These are phyloP conservation scores for Russula brevipes DNA, from an alignment of 768 basidiomycete species.

Conservation along the genomic window DNA sequence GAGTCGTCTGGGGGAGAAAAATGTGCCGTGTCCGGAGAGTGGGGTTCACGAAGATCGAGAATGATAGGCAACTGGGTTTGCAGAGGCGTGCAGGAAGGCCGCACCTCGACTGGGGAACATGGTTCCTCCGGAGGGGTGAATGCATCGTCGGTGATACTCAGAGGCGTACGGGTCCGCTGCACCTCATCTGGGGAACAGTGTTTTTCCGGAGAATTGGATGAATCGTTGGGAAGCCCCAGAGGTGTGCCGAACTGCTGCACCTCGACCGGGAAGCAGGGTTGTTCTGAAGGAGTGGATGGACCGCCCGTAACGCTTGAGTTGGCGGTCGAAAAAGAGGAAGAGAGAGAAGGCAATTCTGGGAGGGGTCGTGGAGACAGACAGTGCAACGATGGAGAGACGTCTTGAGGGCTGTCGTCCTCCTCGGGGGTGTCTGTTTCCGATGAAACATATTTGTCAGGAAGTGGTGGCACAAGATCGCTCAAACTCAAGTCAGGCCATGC, in stretches of 20 bases:
- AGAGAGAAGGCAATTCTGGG: conserved; percentile 24
- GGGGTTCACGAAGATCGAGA: conserved; percentile 22
- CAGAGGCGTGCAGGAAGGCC: not conserved
- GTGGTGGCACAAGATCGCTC: conserved; percentile 9
- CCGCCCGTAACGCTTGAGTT: conserved; percentile 5
- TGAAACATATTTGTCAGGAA: conserved; percentile 1
- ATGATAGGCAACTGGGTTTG: not conserved
- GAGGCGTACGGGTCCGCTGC: not conserved
- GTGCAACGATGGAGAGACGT: conserved; percentile 13
- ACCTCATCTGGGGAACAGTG: not conserved
- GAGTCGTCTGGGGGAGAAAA: conserved; percentile 19
- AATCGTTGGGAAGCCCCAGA: not conserved
- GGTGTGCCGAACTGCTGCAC: not conserved
- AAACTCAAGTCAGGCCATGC: conserved; percentile 39
- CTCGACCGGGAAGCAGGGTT: not conserved
- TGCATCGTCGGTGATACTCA: not conserved
- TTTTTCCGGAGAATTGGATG: not conserved
- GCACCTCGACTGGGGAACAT: not conserved
- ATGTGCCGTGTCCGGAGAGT: conserved; percentile 23
- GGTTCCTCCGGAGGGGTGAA: not conserved
- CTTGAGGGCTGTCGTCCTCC: not conserved
- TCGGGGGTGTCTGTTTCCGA: not conserved
- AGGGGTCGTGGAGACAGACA: conserved; percentile 21
- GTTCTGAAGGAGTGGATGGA: not conserved
- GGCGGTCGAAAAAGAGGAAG: conserved; percentile 21